These are phyloP conservation scores for Halenospora varia DNA, from an alignment of 495 filamentous ascomycete genomes.

Conservation along the genomic window DNA sequence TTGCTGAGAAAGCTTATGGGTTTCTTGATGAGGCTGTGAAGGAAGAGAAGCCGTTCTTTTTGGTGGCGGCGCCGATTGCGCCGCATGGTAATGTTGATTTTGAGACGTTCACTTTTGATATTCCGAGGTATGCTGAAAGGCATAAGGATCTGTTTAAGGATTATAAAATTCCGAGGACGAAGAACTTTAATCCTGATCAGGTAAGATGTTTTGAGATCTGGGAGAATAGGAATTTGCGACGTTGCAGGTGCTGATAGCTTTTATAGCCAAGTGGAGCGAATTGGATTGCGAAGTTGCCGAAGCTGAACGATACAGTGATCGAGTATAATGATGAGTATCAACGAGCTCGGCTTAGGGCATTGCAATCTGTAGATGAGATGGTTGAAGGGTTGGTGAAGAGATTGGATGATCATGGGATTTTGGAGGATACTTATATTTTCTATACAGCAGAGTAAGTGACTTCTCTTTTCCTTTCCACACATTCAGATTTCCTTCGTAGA, in stretches of 20 bases:
- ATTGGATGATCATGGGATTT: conserved; percentile 41
- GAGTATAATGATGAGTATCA: conserved; percentile 63
- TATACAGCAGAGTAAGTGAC: conserved; percentile 49
- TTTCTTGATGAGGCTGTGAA: conserved; percentile 54
- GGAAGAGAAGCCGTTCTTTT: conserved; percentile 54
- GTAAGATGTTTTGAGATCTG: conserved; percentile 26
- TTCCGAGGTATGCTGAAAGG: conserved; percentile 17
- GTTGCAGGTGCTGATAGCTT: not conserved
- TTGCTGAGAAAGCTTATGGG: conserved; percentile 52
- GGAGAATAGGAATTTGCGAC: not conserved
- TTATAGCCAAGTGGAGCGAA: conserved; percentile 45
- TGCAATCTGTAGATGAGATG: conserved; percentile 62
- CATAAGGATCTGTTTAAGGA: conserved; percentile 40
- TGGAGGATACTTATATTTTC: conserved; percentile 63
- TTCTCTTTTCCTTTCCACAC: not conserved
- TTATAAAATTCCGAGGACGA: conserved; percentile 40
- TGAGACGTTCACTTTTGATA: conserved; percentile 20
- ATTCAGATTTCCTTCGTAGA: too few species aligned
- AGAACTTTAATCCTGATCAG: conserved; percentile 42
- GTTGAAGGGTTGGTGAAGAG: conserved; percentile 48
- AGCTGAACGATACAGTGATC: conserved; percentile 48
- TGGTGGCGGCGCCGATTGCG: conserved; percentile 53
- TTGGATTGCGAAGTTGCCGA: conserved; percentile 50
- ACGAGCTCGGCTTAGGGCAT: conserved; percentile 50
- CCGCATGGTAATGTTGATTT: conserved; percentile 56